These are phyloP conservation scores for Iris macrosiphon DNA, from an alignment of 106 monocot species.

Conservation along the genomic window DNA sequence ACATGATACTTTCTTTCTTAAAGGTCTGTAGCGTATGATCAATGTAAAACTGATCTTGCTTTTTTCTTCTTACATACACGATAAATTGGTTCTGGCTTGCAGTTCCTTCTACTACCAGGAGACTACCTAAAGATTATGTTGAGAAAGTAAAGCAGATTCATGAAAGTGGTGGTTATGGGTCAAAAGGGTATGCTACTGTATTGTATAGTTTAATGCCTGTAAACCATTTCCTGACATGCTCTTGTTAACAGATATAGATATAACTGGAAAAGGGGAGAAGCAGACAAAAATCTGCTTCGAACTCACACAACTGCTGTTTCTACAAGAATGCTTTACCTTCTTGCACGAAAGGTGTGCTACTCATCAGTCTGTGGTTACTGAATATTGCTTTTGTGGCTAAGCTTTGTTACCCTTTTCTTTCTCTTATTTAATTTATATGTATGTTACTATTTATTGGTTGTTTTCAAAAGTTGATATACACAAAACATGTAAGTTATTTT, in stretches of 20 bases:
- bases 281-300: slow-evolving; percentile 87
- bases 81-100: slow-evolving; percentile 9
- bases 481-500: no score
- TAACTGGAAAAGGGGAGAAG: slow-evolving; percentile 97
- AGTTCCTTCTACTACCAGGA: slow-evolving; percentile 77
- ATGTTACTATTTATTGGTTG: no score
- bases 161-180: slow-evolving; percentile 88
- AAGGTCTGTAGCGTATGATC: slow-evolving; percentile 33
- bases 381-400: no score
- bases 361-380: no score
- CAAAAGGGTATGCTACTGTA: slow-evolving; percentile 64
- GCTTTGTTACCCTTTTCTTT: no score
- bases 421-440: no score
- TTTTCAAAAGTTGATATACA: no score
- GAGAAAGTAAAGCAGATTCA: slow-evolving; percentile 74
- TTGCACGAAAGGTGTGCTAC: slow-evolving; percentile 64
- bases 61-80: background rate
- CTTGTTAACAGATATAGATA: slow-evolving; percentile 61
- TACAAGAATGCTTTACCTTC: slow-evolving; percentile 86
- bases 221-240: slow-evolving; percentile 8
- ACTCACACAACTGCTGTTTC: slow-evolving; percentile 99
- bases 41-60: background rate
- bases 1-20: slow-evolving; percentile 95
- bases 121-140: slow-evolving; percentile 84
- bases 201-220: background rate